Evolutionary conservation across 768 basidiomycete genomes (phyloP), one percentile per base, ranked within the genome.

Genomic region (Phanerochaete sordida): DNA sequence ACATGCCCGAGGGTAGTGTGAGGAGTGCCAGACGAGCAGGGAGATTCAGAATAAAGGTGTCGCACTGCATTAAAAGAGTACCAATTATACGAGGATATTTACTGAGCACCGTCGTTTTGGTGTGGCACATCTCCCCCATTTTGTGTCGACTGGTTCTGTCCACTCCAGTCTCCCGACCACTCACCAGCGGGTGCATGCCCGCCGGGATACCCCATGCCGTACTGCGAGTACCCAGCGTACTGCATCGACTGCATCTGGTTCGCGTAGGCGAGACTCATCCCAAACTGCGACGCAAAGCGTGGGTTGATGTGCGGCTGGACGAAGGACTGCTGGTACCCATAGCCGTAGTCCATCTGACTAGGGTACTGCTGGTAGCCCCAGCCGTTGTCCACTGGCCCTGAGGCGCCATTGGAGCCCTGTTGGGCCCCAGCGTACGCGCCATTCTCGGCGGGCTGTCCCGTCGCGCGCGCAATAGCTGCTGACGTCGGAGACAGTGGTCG

Each of bases 281-380:
- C 87, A 62, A 90, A 88, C 28, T 75, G 74, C 31, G 83, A 81
- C 15, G 89, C 88, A 71, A 93, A 92, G 12, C 86, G 81, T 9
- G 91, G 91, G 65, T 93, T 92, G 60, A 93, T 92, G 67, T 93
- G 91, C 6, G 91, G 91, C 64, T 91, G 88, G n/a, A 91, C 77
- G 68, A 77, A 68, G 30, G 65, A 55, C 28, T 65, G 63, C 54
- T 65, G 66, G 48, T 64, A 64, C 27, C 61, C 63, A 43, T 61
- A 67, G 15, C 58, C 53, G 56, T 58, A 66, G 45, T 59, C 39
- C 19, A 47, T 58, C 56, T 66, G 66, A 37, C 54, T 50, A 13
- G 65, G 33, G 30, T 63, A 62, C 31, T 67, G 68, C 19, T 62
- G 58, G 50, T 65, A 62, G 9, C 58, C 50, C 69, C 68, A 66